Evolutionary conservation across 148 eudicot genomes (phyloP).

Genomic region (Polygonum maritimum): DNA sequence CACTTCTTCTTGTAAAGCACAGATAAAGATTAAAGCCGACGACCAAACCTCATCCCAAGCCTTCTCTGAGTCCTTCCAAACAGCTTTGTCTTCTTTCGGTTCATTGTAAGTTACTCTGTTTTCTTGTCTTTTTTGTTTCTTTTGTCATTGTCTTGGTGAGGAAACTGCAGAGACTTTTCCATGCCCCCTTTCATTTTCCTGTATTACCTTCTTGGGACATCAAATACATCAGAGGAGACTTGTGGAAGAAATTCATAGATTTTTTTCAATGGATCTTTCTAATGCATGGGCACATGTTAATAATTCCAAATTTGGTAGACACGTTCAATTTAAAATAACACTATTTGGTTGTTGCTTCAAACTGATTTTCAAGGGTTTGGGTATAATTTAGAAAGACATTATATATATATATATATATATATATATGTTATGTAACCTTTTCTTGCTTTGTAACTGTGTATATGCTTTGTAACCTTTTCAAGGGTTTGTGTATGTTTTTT

Average conservation of each 20-base stretch:
- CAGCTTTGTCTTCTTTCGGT: constrained; percentile 70
- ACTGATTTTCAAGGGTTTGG: no score
- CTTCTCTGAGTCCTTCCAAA: constrained; percentile 71
- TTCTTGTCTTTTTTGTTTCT: neutral
- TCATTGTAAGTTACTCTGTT: constrained; percentile 5
- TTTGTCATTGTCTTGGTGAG: neutral
- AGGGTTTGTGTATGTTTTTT: no score
- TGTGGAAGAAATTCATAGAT: neutral
- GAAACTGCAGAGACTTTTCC: neutral
- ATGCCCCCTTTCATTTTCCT: neutral
- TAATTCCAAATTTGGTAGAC: no score
- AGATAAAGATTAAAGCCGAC: constrained; percentile 87
- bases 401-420: no score
- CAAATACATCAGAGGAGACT: neutral
- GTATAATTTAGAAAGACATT: no score
- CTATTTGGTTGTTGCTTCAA: no score
- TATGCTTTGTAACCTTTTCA: no score
- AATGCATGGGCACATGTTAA: no score
- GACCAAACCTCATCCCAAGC: constrained; percentile 75
- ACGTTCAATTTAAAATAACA: no score
- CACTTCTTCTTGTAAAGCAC: constrained; percentile 81
- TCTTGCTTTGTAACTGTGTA: neutral
- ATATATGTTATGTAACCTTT: neutral
- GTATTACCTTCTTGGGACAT: neutral
- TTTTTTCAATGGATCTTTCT: no score